Evolutionary conservation across 1,284 basidiomycete genomes (phyloP), one percentile per base, ranked within the genome.

Genomic region (Ceratobasidium sp.): DNA sequence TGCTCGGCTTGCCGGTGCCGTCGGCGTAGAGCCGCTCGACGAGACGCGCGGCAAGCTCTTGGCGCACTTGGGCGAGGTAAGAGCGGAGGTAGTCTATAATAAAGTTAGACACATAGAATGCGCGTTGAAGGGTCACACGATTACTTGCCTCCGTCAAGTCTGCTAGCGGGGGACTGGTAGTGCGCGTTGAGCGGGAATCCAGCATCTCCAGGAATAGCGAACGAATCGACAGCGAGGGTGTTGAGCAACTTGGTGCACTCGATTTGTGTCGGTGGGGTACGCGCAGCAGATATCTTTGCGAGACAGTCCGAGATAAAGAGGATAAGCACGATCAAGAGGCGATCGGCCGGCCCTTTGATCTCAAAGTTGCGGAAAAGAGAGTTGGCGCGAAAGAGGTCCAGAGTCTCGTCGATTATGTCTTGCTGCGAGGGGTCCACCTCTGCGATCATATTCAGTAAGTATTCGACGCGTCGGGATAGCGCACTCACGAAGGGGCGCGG

Each of bases 311-410:
- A 98, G 80, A 98, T 92, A 84, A 94, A 99, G 80, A 99, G 92
- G 82, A 98, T 98, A 78, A 99, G 89, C 82, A 99, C 91, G 85
- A 99, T 99, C 79, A 99, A 87, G 44, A 94, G 89, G 70, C 98
- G 91, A 85, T 99, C 98, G 58, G 96, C 97, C 66, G 94, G 92
- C 30, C 98, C 95, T 83, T 98, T 98, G 89, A 99, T 99, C 85
- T 99, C 98, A 80, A 99, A 99, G 85, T 99, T 99, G 80, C 98
- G 92, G 84, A 99, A 99, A 75, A 99, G 91, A 57, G 96, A 98
- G 84, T 99, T 99, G 80, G 98, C 96, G 63, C 98, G 92, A 85
- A 99, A 99, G 73, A 99, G 90, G 83, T 98, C 95, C 69, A 99
- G 86, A 2, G 95, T 91, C 84, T 99, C 98, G 82, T 98, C 96